Evolutionary conservation across 2,329 filamentous ascomycete species (phyloP).

Genomic region (Alternaria tenuissima): DNA sequence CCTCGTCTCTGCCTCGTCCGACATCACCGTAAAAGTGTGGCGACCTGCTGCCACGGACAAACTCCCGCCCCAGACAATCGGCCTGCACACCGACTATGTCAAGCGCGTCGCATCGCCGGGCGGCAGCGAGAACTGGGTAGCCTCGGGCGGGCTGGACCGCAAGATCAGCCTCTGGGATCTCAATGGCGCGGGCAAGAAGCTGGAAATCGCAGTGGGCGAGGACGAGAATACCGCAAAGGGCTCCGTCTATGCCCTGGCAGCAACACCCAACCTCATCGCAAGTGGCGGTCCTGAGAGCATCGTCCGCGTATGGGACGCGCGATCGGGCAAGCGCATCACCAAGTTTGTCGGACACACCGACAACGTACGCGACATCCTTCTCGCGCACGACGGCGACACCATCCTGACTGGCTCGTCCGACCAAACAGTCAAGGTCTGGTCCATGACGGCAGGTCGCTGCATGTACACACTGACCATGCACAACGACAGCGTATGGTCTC

Average conservation of each 20-base stretch:
- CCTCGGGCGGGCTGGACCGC: constrained; percentile 90
- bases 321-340: constrained; percentile 87
- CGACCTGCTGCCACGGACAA: constrained; percentile 72
- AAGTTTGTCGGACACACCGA: constrained; percentile 98
- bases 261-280: constrained; percentile 80
- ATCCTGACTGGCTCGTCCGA: constrained; percentile 95
- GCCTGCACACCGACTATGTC: constrained; percentile 94
- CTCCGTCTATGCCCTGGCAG: constrained; percentile 90
- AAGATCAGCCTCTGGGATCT: constrained; percentile 95
- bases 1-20: constrained; percentile 90
- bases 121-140: constrained; percentile 80
- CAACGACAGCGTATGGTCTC: constrained; percentile 95
- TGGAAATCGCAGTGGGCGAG: constrained; percentile 85
- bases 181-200: constrained; percentile 81
- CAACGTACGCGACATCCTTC: constrained; percentile 88
- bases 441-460: constrained; percentile 90
- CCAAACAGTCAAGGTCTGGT: constrained; percentile 98
- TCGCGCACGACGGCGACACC: constrained; percentile 87
- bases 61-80: constrained; percentile 79
- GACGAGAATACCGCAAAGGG: constrained; percentile 88
- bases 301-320: constrained; percentile 89
- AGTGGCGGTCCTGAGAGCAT: constrained; percentile 94
- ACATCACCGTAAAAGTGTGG: constrained; percentile 93
- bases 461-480: constrained; percentile 99
- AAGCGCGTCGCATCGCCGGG: constrained; percentile 88